Conservation (phyloP, 75 land plant species). For the Cupressus sempervirens region DNA sequence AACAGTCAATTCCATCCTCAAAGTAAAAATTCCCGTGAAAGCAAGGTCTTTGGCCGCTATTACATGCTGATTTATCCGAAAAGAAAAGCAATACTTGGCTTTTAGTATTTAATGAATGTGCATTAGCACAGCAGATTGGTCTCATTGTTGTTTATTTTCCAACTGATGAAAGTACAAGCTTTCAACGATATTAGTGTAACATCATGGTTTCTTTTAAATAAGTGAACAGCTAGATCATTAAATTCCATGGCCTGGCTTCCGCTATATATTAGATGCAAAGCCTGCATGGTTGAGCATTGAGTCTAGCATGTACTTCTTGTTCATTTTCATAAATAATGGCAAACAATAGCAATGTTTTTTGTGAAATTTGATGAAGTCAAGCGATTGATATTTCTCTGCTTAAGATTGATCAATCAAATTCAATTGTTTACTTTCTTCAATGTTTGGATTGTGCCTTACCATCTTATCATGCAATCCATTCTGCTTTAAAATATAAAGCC, state of each 20-base stretch:
- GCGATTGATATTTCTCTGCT: background rate
- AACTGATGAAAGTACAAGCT: background rate
- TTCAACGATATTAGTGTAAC: background rate
- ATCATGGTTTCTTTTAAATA: background rate
- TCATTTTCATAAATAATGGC: background rate
- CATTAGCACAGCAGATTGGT: background rate
- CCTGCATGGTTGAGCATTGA: background rate
- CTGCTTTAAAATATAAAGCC: no score
- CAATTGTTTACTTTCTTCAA: background rate
- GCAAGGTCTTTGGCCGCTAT: background rate
- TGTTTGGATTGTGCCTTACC: background rate
- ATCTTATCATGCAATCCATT: background rate
- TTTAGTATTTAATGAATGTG: background rate
- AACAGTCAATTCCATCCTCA: background rate
- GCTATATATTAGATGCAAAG: background rate
- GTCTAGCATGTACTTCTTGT: background rate
- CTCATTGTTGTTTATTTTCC: background rate
- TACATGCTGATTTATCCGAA: background rate
- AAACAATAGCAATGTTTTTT: no score
- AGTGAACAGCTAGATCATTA: background rate
- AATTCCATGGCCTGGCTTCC: background rate
- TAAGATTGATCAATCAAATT: background rate
- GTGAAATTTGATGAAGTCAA: background rate
- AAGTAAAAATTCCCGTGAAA: background rate
- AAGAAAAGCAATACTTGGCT: background rate